Base-by-base conservation (phyloP, 768 basidiomycete genomes). In the Amanita molliuscula region DNA sequence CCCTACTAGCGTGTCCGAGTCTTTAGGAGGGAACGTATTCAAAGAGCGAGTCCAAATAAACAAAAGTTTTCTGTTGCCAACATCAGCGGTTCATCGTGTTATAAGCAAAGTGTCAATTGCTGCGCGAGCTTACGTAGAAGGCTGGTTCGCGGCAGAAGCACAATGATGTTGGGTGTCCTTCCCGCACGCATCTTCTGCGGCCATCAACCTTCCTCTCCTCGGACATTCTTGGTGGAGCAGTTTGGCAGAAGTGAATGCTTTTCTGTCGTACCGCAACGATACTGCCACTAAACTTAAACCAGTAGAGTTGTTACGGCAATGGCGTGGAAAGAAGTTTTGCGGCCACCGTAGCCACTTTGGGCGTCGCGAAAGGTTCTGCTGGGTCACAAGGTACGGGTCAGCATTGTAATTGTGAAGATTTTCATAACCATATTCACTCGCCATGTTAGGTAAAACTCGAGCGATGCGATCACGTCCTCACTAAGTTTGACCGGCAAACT, bases 121-220 rank as follows among this genome's bases (percentile, higher is more conserved):
- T 46, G 36, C n/a, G 36, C 25, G 20, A 28, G 25, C n/a, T 37
- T 47, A 37, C 47, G 23, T 47, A 18, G 35, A 31, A 37, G 34
- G 35, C 25, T 21, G 26, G 34, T 28, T 47, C 47, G 47, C 44
- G 44, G 44, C 31, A 46, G 44, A 46, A 46, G 44, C 44, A 23
- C 33, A 33, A 20, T 21, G 34, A 20, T 46, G 31, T 35, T 34
- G 3, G 28, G 31, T 21, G 44, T 9, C 44, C 44, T 35, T 46
- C 44, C 21, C 44, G 23, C 8, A 46, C 13, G 9, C 23, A 46
- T 46, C 31, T 34, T 35, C 44, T 34, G 34, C 34, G 44, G 44
- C 44, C 13, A 34, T 34, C 44, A 34, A 1, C 26, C 28, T 45
- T 45, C 23, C 42, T 33, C 44, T 46, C 44, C 29, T 46, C 44